Evolutionary conservation across 2,329 filamentous ascomycete genomes (phyloP), one percentile per base, ranked within the genome.

Genomic region (Fusarium protoensiforme): DNA sequence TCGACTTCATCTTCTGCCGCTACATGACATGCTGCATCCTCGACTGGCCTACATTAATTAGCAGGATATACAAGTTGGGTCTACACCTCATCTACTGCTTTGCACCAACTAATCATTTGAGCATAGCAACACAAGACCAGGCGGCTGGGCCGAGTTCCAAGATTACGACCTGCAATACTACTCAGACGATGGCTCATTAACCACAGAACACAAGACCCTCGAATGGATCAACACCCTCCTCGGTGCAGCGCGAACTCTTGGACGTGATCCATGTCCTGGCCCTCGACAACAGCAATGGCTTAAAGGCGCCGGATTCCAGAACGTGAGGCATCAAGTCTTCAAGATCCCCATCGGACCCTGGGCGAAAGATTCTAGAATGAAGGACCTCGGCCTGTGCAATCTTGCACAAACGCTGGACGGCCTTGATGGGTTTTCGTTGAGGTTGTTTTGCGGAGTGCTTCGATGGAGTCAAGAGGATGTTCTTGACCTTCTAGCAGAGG

Each of bases 271-370:
- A 1, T 64, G 54, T 29, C 78, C 78, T 0, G 79, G 77, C 1
- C 75, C 74, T 0, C 61, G 68, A 16, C 78, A 78, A 27, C 76
- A 79, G 29, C 67, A 68, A 5, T 81, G 79, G 78, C 72, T 84
- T 18, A 72, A 68, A 24, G 78, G 79, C 2, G 80, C 77, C 4
- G 83, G 84, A 1, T 85, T 85, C 53, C 51, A 71, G 7, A 81
- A 82, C 51, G 71, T 83, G 18, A 74, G 74, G 0, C 77, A 82
- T 38, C 74, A 71, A 4, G 36, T 74, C 8, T 80, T 77, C 67
- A 80, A 80, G 64, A 67, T 80, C 41, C 82, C 82, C 0, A 77
- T 81, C 11, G 81, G 81, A 0, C 74, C 80, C 0, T 85, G 84
- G 83, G 63, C 46, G 24, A 51, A 51, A 51, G 80, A 82, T 36